Conservation (phyloP, 352 stramenopile species). For the Halophytophthora polymorphica region DNA sequence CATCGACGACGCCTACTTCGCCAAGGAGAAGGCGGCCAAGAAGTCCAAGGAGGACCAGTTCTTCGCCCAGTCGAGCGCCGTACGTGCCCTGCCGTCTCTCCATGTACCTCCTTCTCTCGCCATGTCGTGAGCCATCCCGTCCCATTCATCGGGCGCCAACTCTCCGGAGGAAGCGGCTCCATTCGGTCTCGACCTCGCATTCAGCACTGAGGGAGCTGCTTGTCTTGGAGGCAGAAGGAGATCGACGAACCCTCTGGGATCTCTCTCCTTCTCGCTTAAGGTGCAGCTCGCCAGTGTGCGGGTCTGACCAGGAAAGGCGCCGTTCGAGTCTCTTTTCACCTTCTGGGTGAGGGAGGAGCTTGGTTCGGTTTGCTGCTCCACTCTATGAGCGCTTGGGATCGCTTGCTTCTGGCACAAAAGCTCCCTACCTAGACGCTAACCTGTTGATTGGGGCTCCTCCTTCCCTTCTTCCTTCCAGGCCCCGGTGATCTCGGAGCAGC, state of each 20-base stretch:
- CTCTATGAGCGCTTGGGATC: constrained; percentile 89
- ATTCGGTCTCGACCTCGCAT: constrained; percentile 5
- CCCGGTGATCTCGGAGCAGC: constrained; percentile 94
- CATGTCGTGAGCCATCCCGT: constrained; percentile 22
- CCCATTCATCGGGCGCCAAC: constrained; percentile 6
- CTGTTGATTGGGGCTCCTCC: constrained; percentile 2
- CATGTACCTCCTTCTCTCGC: constrained; percentile 5
- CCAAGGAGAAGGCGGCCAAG: constrained; percentile 88
- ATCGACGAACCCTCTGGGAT: constrained; percentile 30
- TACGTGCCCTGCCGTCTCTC: constrained; percentile 36
- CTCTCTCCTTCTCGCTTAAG: constrained; percentile 14
- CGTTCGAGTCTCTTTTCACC: not conserved
- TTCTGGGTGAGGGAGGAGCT: constrained; percentile 7
- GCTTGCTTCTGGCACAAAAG: constrained; percentile 81
- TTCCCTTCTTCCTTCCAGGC: constrained; percentile 31
- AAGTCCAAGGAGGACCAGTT: constrained; percentile 97
- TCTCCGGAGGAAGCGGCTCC: constrained; percentile 8
- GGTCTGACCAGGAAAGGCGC: constrained; percentile 5
- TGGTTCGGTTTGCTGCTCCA: constrained; percentile 2
- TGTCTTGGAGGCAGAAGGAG: not conserved
- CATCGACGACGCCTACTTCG: constrained; percentile 98
- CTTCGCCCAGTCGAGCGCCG: constrained; percentile 90
- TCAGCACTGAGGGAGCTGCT: not conserved
- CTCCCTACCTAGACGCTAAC: constrained; percentile 56
- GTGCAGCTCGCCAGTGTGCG: constrained; percentile 1